Evolutionary conservation across 345 rosid genomes (phyloP).

Genomic region (Sisymbrium irio): DNA sequence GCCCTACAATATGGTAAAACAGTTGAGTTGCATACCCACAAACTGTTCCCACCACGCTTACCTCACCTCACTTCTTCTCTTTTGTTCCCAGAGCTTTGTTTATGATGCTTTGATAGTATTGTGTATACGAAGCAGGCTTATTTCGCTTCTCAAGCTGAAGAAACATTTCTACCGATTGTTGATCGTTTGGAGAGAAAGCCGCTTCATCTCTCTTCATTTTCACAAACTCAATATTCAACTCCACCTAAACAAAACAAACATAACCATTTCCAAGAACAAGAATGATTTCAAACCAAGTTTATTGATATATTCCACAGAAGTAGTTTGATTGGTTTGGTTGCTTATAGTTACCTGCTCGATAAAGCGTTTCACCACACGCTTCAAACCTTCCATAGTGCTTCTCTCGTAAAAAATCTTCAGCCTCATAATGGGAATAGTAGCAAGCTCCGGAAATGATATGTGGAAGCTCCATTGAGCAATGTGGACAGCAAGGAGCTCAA

Average conservation of each 20-base stretch:
- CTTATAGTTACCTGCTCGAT: constrained; percentile 61
- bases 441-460: constrained; percentile 90
- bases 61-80: constrained; percentile 18
- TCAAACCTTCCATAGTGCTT: constrained; percentile 54
- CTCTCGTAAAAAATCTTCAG: constrained; percentile 64
- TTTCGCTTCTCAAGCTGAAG: constrained; percentile 68
- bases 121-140: constrained; percentile 55
- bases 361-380: constrained; percentile 63
- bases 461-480: constrained; percentile 87
- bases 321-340: neutral
- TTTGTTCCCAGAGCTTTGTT: constrained; percentile 46
- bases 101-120: constrained; percentile 63
- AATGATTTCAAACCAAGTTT: neutral
- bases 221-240: constrained; percentile 69
- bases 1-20: too few relatives aligned
- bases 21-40: too few relatives aligned
- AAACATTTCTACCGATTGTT: constrained; percentile 64
- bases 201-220: constrained; percentile 78
- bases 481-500: constrained; percentile 75
- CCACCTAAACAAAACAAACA: constrained; percentile 48
- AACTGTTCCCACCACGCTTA: neutral
- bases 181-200: constrained; percentile 86
- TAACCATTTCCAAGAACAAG: constrained; percentile 5
- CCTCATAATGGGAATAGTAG: constrained; percentile 66
- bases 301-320: neutral